phyloP scores from a whole-genome alignment of 805 yeast species.

The Metschnikowia bowlesiae region DNA sequence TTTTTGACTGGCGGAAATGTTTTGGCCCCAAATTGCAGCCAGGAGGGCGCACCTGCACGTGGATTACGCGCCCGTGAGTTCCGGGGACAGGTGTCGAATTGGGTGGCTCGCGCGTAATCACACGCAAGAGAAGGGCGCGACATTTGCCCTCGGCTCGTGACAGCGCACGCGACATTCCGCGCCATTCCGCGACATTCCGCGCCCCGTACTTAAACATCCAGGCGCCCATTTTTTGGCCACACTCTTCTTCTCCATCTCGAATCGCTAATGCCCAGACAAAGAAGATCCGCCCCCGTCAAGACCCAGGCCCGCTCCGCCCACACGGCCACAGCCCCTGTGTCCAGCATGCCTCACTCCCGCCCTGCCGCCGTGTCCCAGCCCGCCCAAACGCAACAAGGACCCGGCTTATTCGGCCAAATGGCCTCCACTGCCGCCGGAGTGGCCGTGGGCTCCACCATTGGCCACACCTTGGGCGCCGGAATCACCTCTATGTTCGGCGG shows the following conservation, averaged over 20 bases:
- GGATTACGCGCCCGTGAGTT: no score
- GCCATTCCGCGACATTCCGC: slow-evolving; percentile 5
- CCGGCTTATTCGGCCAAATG: slow-evolving; percentile 95
- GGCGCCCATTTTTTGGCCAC: background rate
- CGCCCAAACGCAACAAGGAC: slow-evolving; percentile 43
- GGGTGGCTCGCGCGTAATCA: background rate
- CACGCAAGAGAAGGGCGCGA: background rate
- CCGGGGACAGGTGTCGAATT: background rate
- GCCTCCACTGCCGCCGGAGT: slow-evolving; percentile 99
- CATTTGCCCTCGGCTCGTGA: background rate
- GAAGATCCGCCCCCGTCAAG: slow-evolving; percentile 48
- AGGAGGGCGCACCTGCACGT: no score
- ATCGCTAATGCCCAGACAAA: slow-evolving; percentile 45
- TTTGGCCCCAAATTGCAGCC: no score
- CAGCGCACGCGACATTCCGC: background rate
- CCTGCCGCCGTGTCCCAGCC: slow-evolving; percentile 44
- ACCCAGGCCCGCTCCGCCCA: slow-evolving; percentile 66
- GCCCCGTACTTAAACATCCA: background rate
- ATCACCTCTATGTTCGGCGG: slow-evolving; percentile 86
- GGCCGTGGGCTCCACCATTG: slow-evolving; percentile 96
- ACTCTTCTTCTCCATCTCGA: background rate
- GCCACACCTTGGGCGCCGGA: slow-evolving; percentile 96
- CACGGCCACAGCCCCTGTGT: slow-evolving; percentile 62
- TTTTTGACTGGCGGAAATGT: no score
- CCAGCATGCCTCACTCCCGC: slow-evolving; percentile 17